Evolutionary conservation across 2,329 filamentous ascomycete genomes (phyloP).

Genomic region (Sporothrix pallida): DNA sequence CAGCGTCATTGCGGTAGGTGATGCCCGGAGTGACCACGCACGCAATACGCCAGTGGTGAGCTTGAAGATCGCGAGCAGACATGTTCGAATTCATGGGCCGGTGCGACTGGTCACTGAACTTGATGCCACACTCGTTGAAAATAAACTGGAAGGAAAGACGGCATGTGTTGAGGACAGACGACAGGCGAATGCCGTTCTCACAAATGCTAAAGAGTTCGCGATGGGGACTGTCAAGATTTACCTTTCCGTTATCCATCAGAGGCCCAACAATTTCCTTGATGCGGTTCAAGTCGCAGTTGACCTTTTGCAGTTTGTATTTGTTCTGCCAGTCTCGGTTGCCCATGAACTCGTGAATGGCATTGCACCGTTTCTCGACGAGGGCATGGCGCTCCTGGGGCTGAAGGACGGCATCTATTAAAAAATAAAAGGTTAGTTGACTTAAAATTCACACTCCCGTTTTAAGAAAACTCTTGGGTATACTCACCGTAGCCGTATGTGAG

Average conservation of each 20-base stretch:
- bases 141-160: conserved; percentile 45
- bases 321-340: conserved; percentile 41
- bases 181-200: conserved; percentile 53
- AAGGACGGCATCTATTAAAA: conserved; percentile 29
- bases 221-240: conserved; percentile 47
- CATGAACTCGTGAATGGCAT: conserved; percentile 45
- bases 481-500: conserved; percentile 42
- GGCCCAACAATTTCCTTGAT: conserved; percentile 50
- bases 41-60: conserved; percentile 58
- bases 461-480: neutral
- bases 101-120: conserved; percentile 57
- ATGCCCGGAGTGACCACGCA: conserved; percentile 61
- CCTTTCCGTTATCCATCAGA: conserved; percentile 50
- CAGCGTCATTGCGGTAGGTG: conserved; percentile 59
- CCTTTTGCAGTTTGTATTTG: conserved; percentile 40
- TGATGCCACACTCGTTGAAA: conserved; percentile 57
- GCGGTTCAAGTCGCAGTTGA: conserved; percentile 38
- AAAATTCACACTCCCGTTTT: no score
- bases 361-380: conserved; percentile 47
- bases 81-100: conserved; percentile 52
- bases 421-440: neutral
- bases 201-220: conserved; percentile 52
- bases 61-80: conserved; percentile 53
- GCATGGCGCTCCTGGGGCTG: conserved; percentile 44
- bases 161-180: conserved; percentile 54